Evolutionary conservation across 345 rosid genomes (phyloP).

Genomic region (Boechera retrofracta): DNA sequence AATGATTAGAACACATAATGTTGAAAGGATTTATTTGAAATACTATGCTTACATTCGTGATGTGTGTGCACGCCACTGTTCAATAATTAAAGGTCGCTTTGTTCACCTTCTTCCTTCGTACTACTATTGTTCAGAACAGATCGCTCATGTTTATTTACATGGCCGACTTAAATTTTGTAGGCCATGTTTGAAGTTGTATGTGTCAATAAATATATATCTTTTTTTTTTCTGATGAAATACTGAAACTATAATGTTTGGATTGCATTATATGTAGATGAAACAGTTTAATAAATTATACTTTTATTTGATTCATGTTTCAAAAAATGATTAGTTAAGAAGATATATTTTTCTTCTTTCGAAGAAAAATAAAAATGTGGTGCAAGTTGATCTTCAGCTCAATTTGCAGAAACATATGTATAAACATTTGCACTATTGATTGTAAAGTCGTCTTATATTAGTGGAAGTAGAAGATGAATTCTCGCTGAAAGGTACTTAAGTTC

Average conservation of each 20-base stretch:
- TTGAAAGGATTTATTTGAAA: conserved; percentile 27
- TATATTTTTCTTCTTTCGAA: not conserved
- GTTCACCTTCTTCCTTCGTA: conserved; percentile 14
- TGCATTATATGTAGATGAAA: not conserved
- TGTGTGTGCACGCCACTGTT: conserved; percentile 18
- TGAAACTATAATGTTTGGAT: not conserved
- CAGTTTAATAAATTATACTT: not conserved
- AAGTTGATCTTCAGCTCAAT: not conserved
- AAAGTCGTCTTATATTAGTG: not conserved
- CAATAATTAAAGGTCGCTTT: not conserved
- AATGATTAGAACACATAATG: conserved; percentile 17
- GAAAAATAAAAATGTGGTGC: not conserved
- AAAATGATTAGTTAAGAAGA: not conserved
- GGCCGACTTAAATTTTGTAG: conserved; percentile 28
- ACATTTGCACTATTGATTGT: not conserved
- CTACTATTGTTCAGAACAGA: conserved; percentile 4
- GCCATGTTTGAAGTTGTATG: not conserved
- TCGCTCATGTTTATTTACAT: not conserved
- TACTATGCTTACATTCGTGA: conserved; percentile 18
- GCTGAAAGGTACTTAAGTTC: not conserved
- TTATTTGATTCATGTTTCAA: not conserved
- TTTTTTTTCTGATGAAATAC: not conserved
- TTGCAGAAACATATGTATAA: not conserved
- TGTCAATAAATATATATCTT: not conserved
- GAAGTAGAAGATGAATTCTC: not conserved